Conservation (phyloP, 306 rosid species). For the Hippophae gyantsensis region DNA sequence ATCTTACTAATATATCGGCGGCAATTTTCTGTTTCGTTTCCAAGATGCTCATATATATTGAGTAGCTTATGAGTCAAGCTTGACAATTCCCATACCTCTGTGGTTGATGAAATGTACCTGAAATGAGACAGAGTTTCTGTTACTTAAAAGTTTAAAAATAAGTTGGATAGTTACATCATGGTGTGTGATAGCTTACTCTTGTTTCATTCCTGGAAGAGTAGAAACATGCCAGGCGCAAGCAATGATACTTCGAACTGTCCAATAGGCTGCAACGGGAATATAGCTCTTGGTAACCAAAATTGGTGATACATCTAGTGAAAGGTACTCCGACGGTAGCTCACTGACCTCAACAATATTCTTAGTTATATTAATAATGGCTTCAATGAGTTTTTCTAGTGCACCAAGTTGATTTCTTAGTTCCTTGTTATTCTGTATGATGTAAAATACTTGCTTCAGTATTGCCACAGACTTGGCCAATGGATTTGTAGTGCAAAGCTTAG, state of each 20-base stretch:
- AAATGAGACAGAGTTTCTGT: slow-evolving; percentile 4
- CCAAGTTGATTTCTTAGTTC: slow-evolving; percentile 51
- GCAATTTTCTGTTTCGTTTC: slow-evolving; percentile 42
- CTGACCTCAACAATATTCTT: slow-evolving; percentile 45
- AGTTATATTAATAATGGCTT: slow-evolving; percentile 43
- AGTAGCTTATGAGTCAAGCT: slow-evolving; percentile 66
- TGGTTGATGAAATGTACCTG: slow-evolving; percentile 45
- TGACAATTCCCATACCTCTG: slow-evolving; percentile 70
- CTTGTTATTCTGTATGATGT: slow-evolving; percentile 38
- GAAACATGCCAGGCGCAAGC: slow-evolving; percentile 63
- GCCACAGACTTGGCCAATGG: slow-evolving; percentile 76
- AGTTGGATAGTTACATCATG: background rate
- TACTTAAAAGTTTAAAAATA: background rate
- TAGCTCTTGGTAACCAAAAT: slow-evolving; percentile 48
- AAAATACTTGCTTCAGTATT: slow-evolving; percentile 58
- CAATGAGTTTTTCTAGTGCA: slow-evolving; percentile 47
- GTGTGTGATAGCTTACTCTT: slow-evolving; percentile 44
- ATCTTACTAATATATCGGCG: slow-evolving; percentile 46
- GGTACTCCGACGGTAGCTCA: slow-evolving; percentile 52
- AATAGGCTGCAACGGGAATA: slow-evolving; percentile 73
- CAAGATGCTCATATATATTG: slow-evolving; percentile 55
- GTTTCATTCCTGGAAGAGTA: slow-evolving; percentile 43
- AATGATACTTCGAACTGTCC: slow-evolving; percentile 59
- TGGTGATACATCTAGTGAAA: slow-evolving; percentile 60
- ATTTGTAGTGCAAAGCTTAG: slow-evolving; percentile 39